Evolutionary conservation across 345 rosid species (phyloP).

Genomic region (Acer negundo): DNA sequence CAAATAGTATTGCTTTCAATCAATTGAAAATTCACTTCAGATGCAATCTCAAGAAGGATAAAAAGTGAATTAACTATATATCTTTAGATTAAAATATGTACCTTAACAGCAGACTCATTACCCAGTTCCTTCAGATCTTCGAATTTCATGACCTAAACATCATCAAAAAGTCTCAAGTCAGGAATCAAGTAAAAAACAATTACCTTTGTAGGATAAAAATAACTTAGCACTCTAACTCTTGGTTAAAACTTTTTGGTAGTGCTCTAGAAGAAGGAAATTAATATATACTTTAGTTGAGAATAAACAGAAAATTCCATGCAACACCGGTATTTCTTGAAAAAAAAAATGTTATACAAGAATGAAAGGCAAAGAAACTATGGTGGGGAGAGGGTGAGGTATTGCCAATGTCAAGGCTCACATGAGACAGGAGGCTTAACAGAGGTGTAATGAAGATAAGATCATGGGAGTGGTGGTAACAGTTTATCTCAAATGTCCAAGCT

Average conservation of each 20-base stretch:
- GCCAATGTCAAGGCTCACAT: background rate
- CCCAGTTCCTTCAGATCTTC: constrained; percentile 94
- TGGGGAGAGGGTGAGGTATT: background rate
- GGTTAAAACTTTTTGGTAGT: background rate
- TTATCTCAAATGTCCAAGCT: background rate
- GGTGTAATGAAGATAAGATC: background rate
- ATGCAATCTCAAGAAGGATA: background rate
- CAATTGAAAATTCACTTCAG: background rate
- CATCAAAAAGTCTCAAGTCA: constrained; percentile 19
- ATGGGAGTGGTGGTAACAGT: background rate
- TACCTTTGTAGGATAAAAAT: background rate
- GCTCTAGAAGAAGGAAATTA: background rate
- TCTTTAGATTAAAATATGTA: constrained; percentile 23
- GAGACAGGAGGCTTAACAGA: background rate
- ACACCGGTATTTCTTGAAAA: background rate
- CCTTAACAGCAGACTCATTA: constrained; percentile 89
- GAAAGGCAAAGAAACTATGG: background rate
- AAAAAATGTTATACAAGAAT: background rate
- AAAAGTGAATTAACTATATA: background rate
- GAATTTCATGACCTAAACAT: constrained; percentile 87
- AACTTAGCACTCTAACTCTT: background rate
- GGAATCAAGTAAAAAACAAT: background rate
- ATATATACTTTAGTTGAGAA: background rate
- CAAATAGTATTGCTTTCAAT: background rate
- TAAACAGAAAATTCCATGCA: background rate